These are phyloP conservation scores for Stentor roeselii DNA, from an alignment of 73 alveolate species.

Conservation along the genomic window DNA sequence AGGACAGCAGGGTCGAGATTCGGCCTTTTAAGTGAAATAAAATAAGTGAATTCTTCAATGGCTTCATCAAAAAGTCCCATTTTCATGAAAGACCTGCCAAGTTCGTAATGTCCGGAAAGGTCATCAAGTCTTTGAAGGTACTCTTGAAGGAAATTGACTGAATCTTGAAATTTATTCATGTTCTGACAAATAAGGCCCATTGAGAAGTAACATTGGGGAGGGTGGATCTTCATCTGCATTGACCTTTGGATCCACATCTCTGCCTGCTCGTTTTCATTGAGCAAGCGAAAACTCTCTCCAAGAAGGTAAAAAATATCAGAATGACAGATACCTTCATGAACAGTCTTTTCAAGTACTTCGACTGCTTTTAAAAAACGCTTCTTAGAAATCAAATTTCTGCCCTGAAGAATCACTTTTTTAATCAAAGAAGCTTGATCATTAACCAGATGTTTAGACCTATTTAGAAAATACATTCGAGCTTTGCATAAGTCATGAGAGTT, in stretches of 20 bases:
- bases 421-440: neutral
- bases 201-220: neutral
- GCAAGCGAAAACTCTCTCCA: slow-evolving; percentile 3
- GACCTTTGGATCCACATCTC: neutral
- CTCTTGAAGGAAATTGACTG: neutral
- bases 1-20: slow-evolving; percentile 6
- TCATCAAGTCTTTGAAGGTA: neutral
- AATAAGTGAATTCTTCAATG: neutral
- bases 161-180: neutral
- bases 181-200: neutral
- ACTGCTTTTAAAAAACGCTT: neutral
- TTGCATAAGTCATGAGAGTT: slow-evolving; percentile 2
- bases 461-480: neutral
- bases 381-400: neutral
- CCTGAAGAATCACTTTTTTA: neutral
- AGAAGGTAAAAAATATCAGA: slow-evolving; percentile 2
- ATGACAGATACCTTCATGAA: neutral
- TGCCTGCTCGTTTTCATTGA: neutral
- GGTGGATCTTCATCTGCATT: neutral
- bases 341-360: neutral
- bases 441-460: neutral
- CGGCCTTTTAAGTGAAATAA: neutral
- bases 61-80: neutral
- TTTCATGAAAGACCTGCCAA: neutral
- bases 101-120: slow-evolving; percentile 17